Conservation (phyloP, 1,284 basidiomycete species). For the Papiliotrema flavescens region DNA sequence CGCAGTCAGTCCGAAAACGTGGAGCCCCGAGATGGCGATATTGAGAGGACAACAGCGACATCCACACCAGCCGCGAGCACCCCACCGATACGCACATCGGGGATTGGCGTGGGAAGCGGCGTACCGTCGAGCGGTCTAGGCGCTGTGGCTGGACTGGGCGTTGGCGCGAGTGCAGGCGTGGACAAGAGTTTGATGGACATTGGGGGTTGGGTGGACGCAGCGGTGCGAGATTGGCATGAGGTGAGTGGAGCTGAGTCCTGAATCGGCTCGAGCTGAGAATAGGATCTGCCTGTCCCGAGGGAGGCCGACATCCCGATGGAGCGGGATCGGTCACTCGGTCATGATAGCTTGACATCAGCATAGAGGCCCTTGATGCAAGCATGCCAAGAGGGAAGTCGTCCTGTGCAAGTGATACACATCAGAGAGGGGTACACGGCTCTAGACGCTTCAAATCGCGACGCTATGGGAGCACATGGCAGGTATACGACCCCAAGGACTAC, state of each 20-base stretch:
- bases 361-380: too few relatives aligned
- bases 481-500: too few relatives aligned
- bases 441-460: too few relatives aligned
- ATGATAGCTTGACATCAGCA: too few relatives aligned
- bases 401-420: too few relatives aligned
- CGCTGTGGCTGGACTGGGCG: background rate
- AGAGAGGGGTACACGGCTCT: too few relatives aligned
- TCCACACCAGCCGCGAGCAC: background rate
- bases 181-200: constrained; percentile 36
- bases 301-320: too few relatives aligned
- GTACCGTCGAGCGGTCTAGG: too few relatives aligned
- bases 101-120: background rate
- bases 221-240: constrained; percentile 34
- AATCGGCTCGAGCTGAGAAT: background rate
- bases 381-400: too few relatives aligned
- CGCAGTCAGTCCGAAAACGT: background rate
- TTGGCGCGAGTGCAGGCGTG: constrained; percentile 18
- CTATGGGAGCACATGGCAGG: too few relatives aligned
- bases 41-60: background rate
- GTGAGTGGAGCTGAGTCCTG: constrained; percentile 28
- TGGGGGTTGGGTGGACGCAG: constrained; percentile 37
- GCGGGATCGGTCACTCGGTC: too few relatives aligned
- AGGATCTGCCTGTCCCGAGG: background rate
- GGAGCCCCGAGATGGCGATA: background rate
- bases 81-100: background rate